phyloP scores from a whole-genome alignment of 73 alveolate species.

The Paramecium octaurelia region DNA sequence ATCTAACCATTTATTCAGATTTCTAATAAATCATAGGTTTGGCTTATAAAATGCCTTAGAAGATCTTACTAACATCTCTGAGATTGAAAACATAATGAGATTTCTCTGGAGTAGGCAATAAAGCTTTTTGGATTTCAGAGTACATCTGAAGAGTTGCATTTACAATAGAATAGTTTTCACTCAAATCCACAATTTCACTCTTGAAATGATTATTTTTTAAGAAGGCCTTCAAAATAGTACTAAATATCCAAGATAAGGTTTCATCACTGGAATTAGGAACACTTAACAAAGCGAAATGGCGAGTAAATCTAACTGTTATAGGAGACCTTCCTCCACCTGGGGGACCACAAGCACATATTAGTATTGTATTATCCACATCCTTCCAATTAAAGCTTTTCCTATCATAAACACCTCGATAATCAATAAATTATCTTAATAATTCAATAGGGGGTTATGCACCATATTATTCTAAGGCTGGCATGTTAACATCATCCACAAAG shows the following conservation, averaged over 20 bases:
- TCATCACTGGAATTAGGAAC: slow-evolving; percentile 94
- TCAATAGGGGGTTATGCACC: slow-evolving; percentile 99
- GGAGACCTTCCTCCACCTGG: slow-evolving; percentile 98
- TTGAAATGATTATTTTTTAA: slow-evolving; percentile 75
- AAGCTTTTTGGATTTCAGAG: slow-evolving; percentile 35
- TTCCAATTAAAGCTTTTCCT: slow-evolving; percentile 88
- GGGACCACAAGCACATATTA: slow-evolving; percentile 95
- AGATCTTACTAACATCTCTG: slow-evolving; percentile 92
- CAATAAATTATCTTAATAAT: slow-evolving; percentile 87
- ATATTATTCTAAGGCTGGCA: slow-evolving; percentile 95
- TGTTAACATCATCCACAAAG: slow-evolving; percentile 94
- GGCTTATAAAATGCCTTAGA: slow-evolving; percentile 91
- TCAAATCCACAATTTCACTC: slow-evolving; percentile 62
- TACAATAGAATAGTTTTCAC: slow-evolving; percentile 51
- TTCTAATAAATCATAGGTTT: slow-evolving; percentile 77
- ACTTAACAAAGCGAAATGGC: slow-evolving; percentile 87
- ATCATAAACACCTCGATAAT: slow-evolving; percentile 92
- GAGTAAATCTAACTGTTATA: slow-evolving; percentile 88
- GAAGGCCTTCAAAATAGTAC: slow-evolving; percentile 88
- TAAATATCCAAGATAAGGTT: slow-evolving; percentile 86
- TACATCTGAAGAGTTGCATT: slow-evolving; percentile 57
- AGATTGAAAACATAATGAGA: slow-evolving; percentile 92
- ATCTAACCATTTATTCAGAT: slow-evolving; percentile 82
- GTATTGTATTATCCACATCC: slow-evolving; percentile 77
- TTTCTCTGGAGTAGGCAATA: slow-evolving; percentile 92